Evolutionary conservation across 164 flowering plant genomes (phyloP).

Genomic region (Umbellularia californica): DNA sequence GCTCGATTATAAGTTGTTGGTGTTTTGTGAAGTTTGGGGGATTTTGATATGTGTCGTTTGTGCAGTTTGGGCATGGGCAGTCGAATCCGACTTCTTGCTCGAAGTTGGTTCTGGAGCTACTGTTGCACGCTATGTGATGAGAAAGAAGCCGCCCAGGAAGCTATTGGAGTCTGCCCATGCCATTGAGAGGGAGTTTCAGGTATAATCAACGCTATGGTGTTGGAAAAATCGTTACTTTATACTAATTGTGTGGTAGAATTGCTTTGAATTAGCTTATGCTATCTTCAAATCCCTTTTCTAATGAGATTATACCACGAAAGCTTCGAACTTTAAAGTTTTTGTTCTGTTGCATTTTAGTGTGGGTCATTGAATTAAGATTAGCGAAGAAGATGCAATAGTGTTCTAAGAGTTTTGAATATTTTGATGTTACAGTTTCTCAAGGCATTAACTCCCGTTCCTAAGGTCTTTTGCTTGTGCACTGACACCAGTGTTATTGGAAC

Average conservation of each 20-base stretch:
- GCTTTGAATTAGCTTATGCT: too few species aligned
- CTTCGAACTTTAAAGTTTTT: background rate
- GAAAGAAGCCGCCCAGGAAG: slow-evolving; percentile 91
- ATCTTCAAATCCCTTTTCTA: too few species aligned
- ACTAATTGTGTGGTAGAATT: too few species aligned
- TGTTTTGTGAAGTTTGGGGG: background rate
- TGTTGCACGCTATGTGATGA: slow-evolving; percentile 63
- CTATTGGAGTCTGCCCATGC: slow-evolving; percentile 89
- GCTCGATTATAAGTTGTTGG: background rate
- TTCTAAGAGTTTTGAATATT: slow-evolving; percentile 4
- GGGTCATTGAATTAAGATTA: background rate
- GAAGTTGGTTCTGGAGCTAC: slow-evolving; percentile 43
- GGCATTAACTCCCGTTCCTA: slow-evolving; percentile 89
- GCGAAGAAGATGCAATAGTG: background rate
- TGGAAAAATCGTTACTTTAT: too few species aligned
- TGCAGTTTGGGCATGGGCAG: slow-evolving; percentile 94
- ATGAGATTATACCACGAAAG: too few species aligned
- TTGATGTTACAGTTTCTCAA: slow-evolving; percentile 57
- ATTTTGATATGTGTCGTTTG: background rate
- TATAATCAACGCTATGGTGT: slow-evolving; percentile 5
- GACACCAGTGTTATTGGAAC: slow-evolving; percentile 82
- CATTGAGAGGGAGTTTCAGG: slow-evolving; percentile 90
- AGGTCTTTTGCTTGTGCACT: slow-evolving; percentile 75
- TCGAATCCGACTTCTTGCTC: slow-evolving; percentile 89
- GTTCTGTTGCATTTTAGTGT: background rate